Conservation (phyloP, 73 alveolate genomes). For the Blepharisma stoltei region DNA sequence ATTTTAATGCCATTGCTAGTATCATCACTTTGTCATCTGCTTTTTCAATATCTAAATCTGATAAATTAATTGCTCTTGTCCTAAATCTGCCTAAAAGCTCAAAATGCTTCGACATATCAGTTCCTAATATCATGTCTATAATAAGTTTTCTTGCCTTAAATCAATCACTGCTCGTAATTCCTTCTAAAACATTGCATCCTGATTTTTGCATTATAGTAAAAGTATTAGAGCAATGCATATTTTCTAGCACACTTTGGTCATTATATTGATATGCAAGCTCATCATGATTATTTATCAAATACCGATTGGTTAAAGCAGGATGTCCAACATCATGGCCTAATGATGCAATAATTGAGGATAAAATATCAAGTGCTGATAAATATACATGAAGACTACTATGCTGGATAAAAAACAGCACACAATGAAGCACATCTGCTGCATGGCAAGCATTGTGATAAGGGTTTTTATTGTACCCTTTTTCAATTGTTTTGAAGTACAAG, state of each 20-base stretch:
- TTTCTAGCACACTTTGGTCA: slow-evolving; percentile 72
- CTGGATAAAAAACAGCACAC: slow-evolving; percentile 44
- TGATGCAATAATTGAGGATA: slow-evolving; percentile 34
- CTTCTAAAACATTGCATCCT: slow-evolving; percentile 47
- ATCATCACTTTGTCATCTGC: too few species aligned
- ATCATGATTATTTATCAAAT: slow-evolving; percentile 48
- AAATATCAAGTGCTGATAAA: slow-evolving; percentile 30
- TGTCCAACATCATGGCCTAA: slow-evolving; percentile 73
- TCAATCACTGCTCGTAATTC: slow-evolving; percentile 32
- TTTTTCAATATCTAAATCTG: too few species aligned
- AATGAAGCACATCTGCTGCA: slow-evolving; percentile 75
- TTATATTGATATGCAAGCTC: slow-evolving; percentile 57
- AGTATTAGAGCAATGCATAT: slow-evolving; percentile 59
- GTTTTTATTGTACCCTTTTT: slow-evolving; percentile 52
- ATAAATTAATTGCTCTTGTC: too few species aligned
- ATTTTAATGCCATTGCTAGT: too few species aligned
- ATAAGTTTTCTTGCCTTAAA: slow-evolving; percentile 62
- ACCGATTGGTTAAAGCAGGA: slow-evolving; percentile 66
- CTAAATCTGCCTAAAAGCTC: neutral
- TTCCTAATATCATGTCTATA: slow-evolving; percentile 64
- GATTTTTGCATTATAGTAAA: slow-evolving; percentile 48
- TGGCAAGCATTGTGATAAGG: slow-evolving; percentile 81
- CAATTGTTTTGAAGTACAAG: slow-evolving; percentile 43
- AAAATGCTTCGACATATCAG: slow-evolving; percentile 74
- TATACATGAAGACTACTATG: slow-evolving; percentile 43